These are phyloP conservation scores for Cyclostephanos invisitatus DNA, from an alignment of 108 stramenopile species.

Conservation along the genomic window DNA sequence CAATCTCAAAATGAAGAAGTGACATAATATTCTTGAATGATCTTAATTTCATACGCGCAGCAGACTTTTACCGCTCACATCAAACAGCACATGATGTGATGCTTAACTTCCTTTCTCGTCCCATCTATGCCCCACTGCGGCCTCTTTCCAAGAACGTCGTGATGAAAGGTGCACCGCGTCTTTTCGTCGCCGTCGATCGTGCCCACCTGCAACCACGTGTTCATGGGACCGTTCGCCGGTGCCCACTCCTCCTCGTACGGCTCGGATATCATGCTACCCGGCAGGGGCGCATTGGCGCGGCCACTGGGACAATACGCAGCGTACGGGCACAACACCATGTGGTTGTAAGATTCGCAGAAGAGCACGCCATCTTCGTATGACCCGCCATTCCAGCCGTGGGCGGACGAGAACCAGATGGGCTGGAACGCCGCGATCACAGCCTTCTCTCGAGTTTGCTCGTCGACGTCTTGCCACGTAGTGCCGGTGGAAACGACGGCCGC, in stretches of 20 bases:
- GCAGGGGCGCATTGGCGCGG: slow-evolving; percentile 21
- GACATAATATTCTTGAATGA: background rate
- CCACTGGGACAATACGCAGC: slow-evolving; percentile 45
- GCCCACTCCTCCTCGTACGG: slow-evolving; percentile 42
- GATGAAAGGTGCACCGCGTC: slow-evolving; percentile 30
- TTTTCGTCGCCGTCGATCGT: slow-evolving; percentile 14
- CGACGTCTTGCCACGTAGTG: slow-evolving; percentile 1
- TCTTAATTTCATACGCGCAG: background rate
- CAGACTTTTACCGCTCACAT: slow-evolving; percentile 5
- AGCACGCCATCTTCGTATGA: slow-evolving; percentile 37
- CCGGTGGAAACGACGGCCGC: slow-evolving; percentile 15
- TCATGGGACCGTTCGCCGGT: slow-evolving; percentile 32
- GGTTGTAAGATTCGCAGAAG: slow-evolving; percentile 38
- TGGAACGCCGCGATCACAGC: slow-evolving; percentile 36
- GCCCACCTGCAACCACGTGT: slow-evolving; percentile 40
- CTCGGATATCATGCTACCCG: slow-evolving; percentile 28
- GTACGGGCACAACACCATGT: slow-evolving; percentile 48
- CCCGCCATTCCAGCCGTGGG: slow-evolving; percentile 34
- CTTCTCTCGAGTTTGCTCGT: slow-evolving; percentile 35
- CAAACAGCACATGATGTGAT: slow-evolving; percentile 45
- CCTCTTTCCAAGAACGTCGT: slow-evolving; percentile 26
- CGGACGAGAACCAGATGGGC: slow-evolving; percentile 28
- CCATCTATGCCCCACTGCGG: slow-evolving; percentile 45
- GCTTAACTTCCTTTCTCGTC: slow-evolving; percentile 28
- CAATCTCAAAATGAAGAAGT: background rate